Conservation (phyloP, 805 yeast genomes). For the Lachancea thermotolerans region DNA sequence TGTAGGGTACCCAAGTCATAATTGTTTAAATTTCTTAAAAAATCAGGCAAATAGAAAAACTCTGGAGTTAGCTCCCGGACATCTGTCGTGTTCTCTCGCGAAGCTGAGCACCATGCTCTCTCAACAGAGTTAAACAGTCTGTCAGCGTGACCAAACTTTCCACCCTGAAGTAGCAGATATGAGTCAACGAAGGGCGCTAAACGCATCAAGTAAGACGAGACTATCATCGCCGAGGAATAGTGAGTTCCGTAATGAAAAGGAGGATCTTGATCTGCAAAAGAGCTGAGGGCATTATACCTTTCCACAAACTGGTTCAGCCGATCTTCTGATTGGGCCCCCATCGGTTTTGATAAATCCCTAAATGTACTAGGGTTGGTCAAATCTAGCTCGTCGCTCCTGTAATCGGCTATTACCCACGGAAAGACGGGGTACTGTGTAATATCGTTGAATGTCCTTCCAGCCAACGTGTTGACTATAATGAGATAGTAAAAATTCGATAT, state of each 20-base stretch:
- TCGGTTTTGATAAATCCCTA: slow-evolving; percentile 77
- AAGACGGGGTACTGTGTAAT: slow-evolving; percentile 86
- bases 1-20: slow-evolving; percentile 70
- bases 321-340: slow-evolving; percentile 74
- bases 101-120: slow-evolving; percentile 78
- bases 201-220: slow-evolving; percentile 70
- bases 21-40: slow-evolving; percentile 55
- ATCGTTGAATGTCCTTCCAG: slow-evolving; percentile 86
- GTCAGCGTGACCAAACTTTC: slow-evolving; percentile 84
- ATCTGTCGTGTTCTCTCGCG: slow-evolving; percentile 75
- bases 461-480: slow-evolving; percentile 72
- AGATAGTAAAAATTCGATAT: slow-evolving; percentile 78
- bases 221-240: slow-evolving; percentile 91
- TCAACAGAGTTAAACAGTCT: slow-evolving; percentile 65
- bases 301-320: slow-evolving; percentile 62
- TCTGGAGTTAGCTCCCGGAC: slow-evolving; percentile 86
- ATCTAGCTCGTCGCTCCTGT: slow-evolving; percentile 64
- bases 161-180: slow-evolving; percentile 74
- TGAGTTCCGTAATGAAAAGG: slow-evolving; percentile 93
- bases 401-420: slow-evolving; percentile 87
- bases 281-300: slow-evolving; percentile 61
- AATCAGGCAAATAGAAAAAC: slow-evolving; percentile 76
- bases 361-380: slow-evolving; percentile 52
- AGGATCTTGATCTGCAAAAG: slow-evolving; percentile 53
- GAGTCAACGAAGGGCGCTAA: slow-evolving; percentile 77